These are phyloP conservation scores for Pichia sp. DNA, from an alignment of 1,139 yeast genomes.

Conservation along the genomic window DNA sequence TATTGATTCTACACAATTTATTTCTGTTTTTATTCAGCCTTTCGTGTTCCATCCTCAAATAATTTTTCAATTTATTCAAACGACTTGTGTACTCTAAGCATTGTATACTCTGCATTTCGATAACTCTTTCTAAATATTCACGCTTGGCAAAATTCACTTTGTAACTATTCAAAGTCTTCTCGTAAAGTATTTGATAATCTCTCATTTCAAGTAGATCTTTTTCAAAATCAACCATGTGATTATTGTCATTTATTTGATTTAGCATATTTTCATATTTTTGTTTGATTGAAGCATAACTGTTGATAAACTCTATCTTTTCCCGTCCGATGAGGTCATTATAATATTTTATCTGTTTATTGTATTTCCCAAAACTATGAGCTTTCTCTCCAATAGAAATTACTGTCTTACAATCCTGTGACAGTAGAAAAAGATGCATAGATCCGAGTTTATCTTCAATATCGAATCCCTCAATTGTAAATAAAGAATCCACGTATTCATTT, in stretches of 20 bases:
- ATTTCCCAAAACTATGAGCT: slow-evolving; percentile 1
- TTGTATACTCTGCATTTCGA: slow-evolving; percentile 22
- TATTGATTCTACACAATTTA: slow-evolving; percentile 6
- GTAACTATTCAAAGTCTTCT: slow-evolving; percentile 20
- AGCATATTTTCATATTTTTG: slow-evolving; percentile 5
- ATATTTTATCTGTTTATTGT: slow-evolving; percentile 3
- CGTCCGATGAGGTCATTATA: slow-evolving; percentile 7
- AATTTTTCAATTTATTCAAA: slow-evolving; percentile 26
- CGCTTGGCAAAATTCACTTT: slow-evolving; percentile 20
- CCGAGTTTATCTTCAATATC: slow-evolving; percentile 14
- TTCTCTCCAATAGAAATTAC: not conserved
- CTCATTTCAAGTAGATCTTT: slow-evolving; percentile 25
- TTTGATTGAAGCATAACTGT: slow-evolving; percentile 7
- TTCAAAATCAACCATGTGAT: slow-evolving; percentile 12
- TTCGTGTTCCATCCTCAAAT: slow-evolving; percentile 16
- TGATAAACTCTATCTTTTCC: slow-evolving; percentile 5
- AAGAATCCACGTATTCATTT: not conserved
- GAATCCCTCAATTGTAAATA: slow-evolving; percentile 1
- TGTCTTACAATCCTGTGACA: slow-evolving; percentile 11
- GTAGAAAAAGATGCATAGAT: slow-evolving; percentile 14
- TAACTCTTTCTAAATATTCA: slow-evolving; percentile 19
- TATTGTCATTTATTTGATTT: slow-evolving; percentile 4
- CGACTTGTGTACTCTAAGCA: slow-evolving; percentile 22
- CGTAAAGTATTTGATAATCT: slow-evolving; percentile 25
- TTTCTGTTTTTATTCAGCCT: slow-evolving; percentile 5